phyloP scores from a whole-genome alignment of 2,329 filamentous ascomycete species.

The Hypomyces rosellus region DNA sequence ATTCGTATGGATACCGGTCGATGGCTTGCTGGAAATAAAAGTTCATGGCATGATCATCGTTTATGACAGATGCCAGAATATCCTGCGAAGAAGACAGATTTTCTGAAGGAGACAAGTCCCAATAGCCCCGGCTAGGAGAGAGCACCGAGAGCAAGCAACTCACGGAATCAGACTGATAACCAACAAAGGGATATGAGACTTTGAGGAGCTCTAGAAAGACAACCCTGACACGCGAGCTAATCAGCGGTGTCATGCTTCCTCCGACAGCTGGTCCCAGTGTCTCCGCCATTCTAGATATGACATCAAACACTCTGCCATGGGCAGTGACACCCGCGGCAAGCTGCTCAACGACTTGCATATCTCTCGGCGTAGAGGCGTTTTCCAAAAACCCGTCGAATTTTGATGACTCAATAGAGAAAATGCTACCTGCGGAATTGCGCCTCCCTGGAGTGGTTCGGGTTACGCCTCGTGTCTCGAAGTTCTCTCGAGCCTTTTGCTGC shows the following conservation, averaged over 20 bases:
- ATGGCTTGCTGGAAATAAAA: slow-evolving; percentile 61
- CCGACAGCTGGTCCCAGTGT: slow-evolving; percentile 39
- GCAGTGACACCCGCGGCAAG: slow-evolving; percentile 45
- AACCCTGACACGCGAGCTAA: slow-evolving; percentile 57
- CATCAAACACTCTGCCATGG: slow-evolving; percentile 46
- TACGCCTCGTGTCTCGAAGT: slow-evolving; percentile 44
- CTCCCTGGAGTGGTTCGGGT: slow-evolving; percentile 36
- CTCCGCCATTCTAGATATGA: slow-evolving; percentile 45
- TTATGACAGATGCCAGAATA: slow-evolving; percentile 27
- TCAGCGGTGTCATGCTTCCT: slow-evolving; percentile 45
- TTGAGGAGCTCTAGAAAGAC: slow-evolving; percentile 66
- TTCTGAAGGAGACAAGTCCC: slow-evolving; percentile 40
- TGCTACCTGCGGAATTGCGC: slow-evolving; percentile 55
- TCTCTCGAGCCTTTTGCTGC: slow-evolving; percentile 52
- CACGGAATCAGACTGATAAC: slow-evolving; percentile 68
- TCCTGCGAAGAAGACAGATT: slow-evolving; percentile 28
- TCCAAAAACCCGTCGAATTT: slow-evolving; percentile 54
- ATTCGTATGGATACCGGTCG: slow-evolving; percentile 79
- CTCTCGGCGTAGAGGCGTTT: slow-evolving; percentile 43
- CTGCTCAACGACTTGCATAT: slow-evolving; percentile 44
- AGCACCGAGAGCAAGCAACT: slow-evolving; percentile 60
- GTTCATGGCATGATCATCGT: slow-evolving; percentile 43
- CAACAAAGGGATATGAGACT: slow-evolving; percentile 57
- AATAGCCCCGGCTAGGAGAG: slow-evolving; percentile 46
- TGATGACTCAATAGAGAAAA: slow-evolving; percentile 55